phyloP scores from a whole-genome alignment of 2,329 filamentous ascomycete species.

The Exophiala calicioides region DNA sequence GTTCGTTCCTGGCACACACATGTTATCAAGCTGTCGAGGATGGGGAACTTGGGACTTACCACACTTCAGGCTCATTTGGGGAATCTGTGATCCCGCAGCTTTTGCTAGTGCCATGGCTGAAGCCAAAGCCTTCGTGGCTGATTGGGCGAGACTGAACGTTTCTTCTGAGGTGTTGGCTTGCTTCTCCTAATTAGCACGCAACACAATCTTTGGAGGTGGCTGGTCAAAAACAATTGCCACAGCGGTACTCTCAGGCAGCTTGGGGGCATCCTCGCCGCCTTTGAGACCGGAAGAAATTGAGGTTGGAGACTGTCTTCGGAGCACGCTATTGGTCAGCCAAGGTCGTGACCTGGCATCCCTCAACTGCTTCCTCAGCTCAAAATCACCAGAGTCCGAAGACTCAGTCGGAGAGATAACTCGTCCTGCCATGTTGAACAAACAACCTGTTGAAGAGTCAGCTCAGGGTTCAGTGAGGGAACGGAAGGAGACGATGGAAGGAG shows the following conservation, averaged over 20 bases:
- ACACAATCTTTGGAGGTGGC: constrained; percentile 9
- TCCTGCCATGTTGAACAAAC: constrained; percentile 4
- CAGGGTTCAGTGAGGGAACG: not conserved
- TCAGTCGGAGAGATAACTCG: constrained; percentile 4
- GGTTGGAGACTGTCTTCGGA: constrained; percentile 17
- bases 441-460: not conserved
- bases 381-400: constrained; percentile 8
- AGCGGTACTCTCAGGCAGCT: constrained; percentile 10
- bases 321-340: constrained; percentile 24
- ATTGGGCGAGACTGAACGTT: constrained; percentile 7
- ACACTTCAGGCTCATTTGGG: constrained; percentile 11
- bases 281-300: constrained; percentile 10
- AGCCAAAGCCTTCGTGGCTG: constrained; percentile 11
- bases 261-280: constrained; percentile 17
- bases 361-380: constrained; percentile 18
- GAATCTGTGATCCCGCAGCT: constrained; percentile 17
- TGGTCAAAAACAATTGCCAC: constrained; percentile 18
- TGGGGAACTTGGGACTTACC: constrained; percentile 11
- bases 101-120: constrained; percentile 13
- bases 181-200: constrained; percentile 7
- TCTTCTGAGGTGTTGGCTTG: constrained; percentile 13
- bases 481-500: not conserved
- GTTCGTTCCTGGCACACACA: constrained; percentile 11
- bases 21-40: constrained; percentile 12
- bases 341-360: constrained; percentile 24